Conservation (phyloP, 2,329 filamentous ascomycete genomes). For the Penicillium sp. region DNA sequence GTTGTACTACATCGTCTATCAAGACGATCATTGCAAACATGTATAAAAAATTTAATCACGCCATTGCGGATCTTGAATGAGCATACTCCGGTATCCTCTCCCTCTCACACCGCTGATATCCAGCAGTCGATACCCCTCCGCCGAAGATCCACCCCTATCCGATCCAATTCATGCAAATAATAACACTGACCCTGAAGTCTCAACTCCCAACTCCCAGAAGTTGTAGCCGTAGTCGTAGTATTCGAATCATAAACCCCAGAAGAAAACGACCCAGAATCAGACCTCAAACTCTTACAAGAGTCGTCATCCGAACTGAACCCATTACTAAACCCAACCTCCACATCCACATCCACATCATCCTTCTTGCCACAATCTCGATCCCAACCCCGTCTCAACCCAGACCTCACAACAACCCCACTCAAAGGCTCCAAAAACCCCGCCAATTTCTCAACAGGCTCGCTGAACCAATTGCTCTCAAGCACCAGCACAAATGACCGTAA, state of each 20-base stretch:
- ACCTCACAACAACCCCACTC: slow-evolving; percentile 23
- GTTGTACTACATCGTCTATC: neutral
- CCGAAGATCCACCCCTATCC: slow-evolving; percentile 30
- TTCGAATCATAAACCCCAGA: neutral
- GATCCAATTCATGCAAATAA: slow-evolving; percentile 32
- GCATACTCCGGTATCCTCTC: neutral
- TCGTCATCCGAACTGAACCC: slow-evolving; percentile 13
- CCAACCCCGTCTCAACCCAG: neutral
- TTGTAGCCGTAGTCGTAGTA: too few relatives aligned
- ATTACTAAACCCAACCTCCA: neutral
- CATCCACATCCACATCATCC: neutral
- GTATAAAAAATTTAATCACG: neutral
- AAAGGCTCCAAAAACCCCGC: slow-evolving; percentile 38
- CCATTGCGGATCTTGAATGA: neutral
- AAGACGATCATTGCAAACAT: slow-evolving; percentile 2
- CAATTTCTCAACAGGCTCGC: slow-evolving; percentile 37
- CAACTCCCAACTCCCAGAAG: slow-evolving; percentile 30
- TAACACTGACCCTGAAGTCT: slow-evolving; percentile 36
- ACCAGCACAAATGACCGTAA: slow-evolving; percentile 34
- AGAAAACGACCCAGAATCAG: neutral
- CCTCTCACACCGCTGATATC: slow-evolving; percentile 22
- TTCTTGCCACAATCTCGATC: neutral
- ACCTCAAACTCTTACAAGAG: neutral
- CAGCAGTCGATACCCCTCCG: slow-evolving; percentile 35
- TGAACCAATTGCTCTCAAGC: slow-evolving; percentile 37